Evolutionary conservation across 2,329 filamentous ascomycete genomes (phyloP).

Genomic region (Fusarium brachygibbosum): DNA sequence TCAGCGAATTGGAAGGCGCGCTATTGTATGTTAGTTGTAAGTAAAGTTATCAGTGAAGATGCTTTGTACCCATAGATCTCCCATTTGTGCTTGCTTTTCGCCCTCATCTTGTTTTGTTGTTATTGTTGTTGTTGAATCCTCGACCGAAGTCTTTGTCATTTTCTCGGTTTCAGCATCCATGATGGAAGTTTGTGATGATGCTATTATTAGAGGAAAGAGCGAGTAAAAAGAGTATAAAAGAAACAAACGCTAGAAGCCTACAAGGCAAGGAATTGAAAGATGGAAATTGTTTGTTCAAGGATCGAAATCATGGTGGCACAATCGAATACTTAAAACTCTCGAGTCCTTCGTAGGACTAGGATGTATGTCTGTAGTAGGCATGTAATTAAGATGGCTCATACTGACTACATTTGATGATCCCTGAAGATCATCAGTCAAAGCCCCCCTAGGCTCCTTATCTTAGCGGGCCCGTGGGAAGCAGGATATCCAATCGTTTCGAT

Average conservation of each 20-base stretch:
- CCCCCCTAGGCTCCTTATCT: background rate
- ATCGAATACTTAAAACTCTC: conserved; percentile 2
- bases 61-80: conserved; percentile 22
- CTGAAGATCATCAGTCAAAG: background rate
- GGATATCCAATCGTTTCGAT: conserved; percentile 22
- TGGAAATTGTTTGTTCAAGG: background rate
- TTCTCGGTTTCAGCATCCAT: conserved; percentile 26
- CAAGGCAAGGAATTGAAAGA: background rate
- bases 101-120: conserved; percentile 11
- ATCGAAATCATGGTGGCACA: background rate
- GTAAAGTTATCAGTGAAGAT: too few relatives aligned
- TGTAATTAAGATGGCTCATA: conserved; percentile 1
- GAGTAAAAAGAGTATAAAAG: background rate
- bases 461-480: background rate
- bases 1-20: conserved; percentile 38
- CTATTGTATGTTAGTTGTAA: background rate
- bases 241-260: background rate
- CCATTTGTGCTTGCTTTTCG: conserved; percentile 12
- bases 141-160: conserved; percentile 1
- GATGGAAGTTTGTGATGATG: background rate
- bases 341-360: background rate
- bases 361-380: background rate
- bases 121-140: conserved; percentile 11
- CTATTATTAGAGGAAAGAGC: background rate
- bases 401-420: background rate